Evolutionary conservation across 208 protist genomes (phyloP).

Genomic region (Trypanosoma avium): DNA sequence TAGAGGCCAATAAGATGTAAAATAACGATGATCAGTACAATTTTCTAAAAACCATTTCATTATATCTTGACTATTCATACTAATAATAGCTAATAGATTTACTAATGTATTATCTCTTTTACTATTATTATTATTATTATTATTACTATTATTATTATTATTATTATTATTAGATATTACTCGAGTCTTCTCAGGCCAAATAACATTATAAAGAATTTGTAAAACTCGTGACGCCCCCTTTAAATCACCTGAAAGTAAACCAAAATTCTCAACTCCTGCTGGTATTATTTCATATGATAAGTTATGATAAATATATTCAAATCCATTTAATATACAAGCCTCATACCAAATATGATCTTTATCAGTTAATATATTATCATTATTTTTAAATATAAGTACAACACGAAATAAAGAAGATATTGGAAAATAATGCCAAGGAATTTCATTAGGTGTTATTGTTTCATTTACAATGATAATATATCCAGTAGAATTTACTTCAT

Average conservation of each 20-base stretch:
- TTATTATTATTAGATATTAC: background rate
- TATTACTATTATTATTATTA: background rate
- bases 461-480: conserved; percentile 41
- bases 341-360: conserved; percentile 25
- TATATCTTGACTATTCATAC: background rate
- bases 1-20: conserved; percentile 14
- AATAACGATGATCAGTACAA: conserved; percentile 15
- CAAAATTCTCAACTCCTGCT: conserved; percentile 12
- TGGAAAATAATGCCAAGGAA: conserved; percentile 55
- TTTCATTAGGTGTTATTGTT: conserved; percentile 23
- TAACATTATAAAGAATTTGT: conserved; percentile 58
- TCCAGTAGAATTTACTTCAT: too few relatives aligned
- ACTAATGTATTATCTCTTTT: background rate
- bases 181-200: conserved; percentile 44
- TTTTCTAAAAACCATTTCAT: conserved; percentile 10
- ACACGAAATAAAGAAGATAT: conserved; percentile 32
- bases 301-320: conserved; percentile 34
- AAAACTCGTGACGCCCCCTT: conserved; percentile 41
- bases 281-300: conserved; percentile 22
- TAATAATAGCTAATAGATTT: conserved; percentile 12
- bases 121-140: background rate
- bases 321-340: conserved; percentile 34
- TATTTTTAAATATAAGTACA: conserved; percentile 26
- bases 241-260: conserved; percentile 44
- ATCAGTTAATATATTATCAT: background rate